A percentile compares a stretch with the other conserved stretches of the same genome.
Evolutionary conservation across 1,284 basidiomycete genomes (phyloP).

Genomic region (Malassezia slooffiae): DNA sequence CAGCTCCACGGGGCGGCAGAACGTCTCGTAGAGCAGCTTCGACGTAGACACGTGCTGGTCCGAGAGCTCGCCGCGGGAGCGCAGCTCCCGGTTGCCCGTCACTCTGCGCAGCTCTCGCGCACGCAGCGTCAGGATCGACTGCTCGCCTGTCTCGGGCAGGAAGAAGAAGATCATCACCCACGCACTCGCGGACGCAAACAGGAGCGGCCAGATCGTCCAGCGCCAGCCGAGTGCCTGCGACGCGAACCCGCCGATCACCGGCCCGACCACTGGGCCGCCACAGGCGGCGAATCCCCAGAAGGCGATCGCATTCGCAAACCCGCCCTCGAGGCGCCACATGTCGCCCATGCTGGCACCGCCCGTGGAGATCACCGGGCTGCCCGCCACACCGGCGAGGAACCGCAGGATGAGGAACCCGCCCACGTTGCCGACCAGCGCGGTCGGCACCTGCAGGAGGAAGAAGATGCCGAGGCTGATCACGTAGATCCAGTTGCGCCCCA

Average conservation of each 20-base stretch:
- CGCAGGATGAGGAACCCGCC: constrained; percentile 24
- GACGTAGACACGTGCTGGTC: constrained; percentile 13
- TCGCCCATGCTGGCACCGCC: constrained; percentile 38
- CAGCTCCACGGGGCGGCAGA: constrained; percentile 21
- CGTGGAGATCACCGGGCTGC: constrained; percentile 43
- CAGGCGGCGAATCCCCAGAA: constrained; percentile 12
- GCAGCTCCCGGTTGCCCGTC: constrained; percentile 8
- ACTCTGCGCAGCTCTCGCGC: constrained; percentile 13
- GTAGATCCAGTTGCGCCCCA: constrained; percentile 27
- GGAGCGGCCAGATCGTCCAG: constrained; percentile 41
- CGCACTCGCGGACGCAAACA: constrained; percentile 33
- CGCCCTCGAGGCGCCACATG: constrained; percentile 14
- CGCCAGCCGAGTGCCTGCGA: constrained; percentile 37
- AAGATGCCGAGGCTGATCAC: constrained; percentile 14
- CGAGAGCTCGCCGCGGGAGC: constrained; percentile 18
- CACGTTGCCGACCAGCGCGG: constrained; percentile 10
- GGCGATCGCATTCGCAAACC: constrained; percentile 14
- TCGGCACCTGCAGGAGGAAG: constrained; percentile 15
- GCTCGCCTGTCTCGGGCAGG: constrained; percentile 19
- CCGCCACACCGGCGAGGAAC: constrained; percentile 47
- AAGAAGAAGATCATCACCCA: constrained; percentile 21
- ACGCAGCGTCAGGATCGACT: constrained; percentile 15
- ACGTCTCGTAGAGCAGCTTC: constrained; percentile 9
- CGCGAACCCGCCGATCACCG: constrained; percentile 30
- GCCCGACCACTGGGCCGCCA: constrained; percentile 30